Evolutionary conservation across 2,329 filamentous ascomycete genomes (phyloP).

Genomic region (Karstenula rhodostoma): DNA sequence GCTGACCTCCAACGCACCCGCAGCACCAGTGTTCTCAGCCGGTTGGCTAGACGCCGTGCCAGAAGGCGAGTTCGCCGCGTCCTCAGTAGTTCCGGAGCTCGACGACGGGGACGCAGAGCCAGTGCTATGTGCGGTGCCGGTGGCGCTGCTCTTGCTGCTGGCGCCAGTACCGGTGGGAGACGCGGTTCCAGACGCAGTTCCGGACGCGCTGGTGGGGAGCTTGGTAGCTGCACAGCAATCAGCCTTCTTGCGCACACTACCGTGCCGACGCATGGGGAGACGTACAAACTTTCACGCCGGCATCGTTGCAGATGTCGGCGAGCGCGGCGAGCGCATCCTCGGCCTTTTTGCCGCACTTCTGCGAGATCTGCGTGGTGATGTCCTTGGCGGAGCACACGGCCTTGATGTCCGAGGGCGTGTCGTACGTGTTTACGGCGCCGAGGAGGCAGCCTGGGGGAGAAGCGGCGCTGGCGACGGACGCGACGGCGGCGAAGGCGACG

Average conservation of each 20-base stretch:
- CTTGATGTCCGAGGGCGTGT: slow-evolving; percentile 35
- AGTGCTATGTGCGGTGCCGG: slow-evolving; percentile 16
- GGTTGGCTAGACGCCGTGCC: slow-evolving; percentile 28
- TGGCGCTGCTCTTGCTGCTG: slow-evolving; percentile 2
- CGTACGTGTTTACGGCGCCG: slow-evolving; percentile 41
- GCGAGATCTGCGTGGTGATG: slow-evolving; percentile 29
- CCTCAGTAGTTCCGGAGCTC: slow-evolving; percentile 2
- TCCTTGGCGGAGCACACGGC: slow-evolving; percentile 41
- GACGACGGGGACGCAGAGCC: slow-evolving; percentile 12
- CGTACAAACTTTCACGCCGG: slow-evolving; percentile 41
- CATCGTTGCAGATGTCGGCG: slow-evolving; percentile 37
- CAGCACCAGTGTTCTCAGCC: slow-evolving; percentile 23
- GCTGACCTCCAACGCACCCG: slow-evolving; percentile 32
- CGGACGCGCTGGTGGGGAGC: slow-evolving; percentile 27
- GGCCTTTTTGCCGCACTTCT: slow-evolving; percentile 34
- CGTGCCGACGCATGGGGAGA: slow-evolving; percentile 7
- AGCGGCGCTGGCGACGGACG: slow-evolving; percentile 34
- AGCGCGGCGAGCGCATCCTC: slow-evolving; percentile 36
- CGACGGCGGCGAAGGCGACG: slow-evolving; percentile 35
- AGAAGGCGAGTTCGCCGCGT: slow-evolving; percentile 15
- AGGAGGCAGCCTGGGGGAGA: slow-evolving; percentile 40
- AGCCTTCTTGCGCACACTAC: not conserved
- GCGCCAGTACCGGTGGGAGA: slow-evolving; percentile 25
- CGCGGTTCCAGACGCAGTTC: slow-evolving; percentile 21
- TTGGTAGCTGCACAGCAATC: slow-evolving; percentile 23